phyloP scores from a whole-genome alignment of 768 basidiomycete genomes.

The Suillus subluteus region DNA sequence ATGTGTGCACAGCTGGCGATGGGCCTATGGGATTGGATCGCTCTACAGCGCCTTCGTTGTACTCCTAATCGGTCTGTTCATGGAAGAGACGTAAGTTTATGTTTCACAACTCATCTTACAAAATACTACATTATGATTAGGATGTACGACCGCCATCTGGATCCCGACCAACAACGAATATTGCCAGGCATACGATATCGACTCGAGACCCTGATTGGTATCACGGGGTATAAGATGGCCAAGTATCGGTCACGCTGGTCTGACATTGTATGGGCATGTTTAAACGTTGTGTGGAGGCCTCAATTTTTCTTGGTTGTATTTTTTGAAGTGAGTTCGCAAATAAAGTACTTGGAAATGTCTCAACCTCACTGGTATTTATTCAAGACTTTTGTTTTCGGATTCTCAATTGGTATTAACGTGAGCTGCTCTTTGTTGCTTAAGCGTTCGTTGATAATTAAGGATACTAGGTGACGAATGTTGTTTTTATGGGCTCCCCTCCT shows the following conservation, averaged over 20 bases:
- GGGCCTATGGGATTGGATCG: conserved; percentile 57
- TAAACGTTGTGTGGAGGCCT: conserved; percentile 52
- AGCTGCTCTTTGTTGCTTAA: conserved; percentile 13
- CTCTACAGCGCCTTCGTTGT: conserved; percentile 52
- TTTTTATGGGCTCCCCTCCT: conserved; percentile 51
- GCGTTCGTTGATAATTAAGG: background rate
- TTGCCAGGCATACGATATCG: conserved; percentile 41
- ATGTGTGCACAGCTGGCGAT: conserved; percentile 42
- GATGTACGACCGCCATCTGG: conserved; percentile 42
- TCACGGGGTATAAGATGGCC: conserved; percentile 50
- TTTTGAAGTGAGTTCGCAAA: conserved; percentile 39
- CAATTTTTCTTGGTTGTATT: conserved; percentile 43
- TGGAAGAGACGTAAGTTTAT: conserved; percentile 51
- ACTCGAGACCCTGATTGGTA: conserved; percentile 49
- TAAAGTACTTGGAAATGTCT: background rate
- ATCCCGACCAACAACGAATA: conserved; percentile 31
- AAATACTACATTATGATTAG: conserved; percentile 25
- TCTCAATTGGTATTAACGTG: conserved; percentile 49
- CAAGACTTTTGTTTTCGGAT: conserved; percentile 51
- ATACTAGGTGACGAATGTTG: conserved; percentile 53
- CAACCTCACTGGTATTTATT: background rate
- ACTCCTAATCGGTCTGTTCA: conserved; percentile 47
- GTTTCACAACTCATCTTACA: background rate
- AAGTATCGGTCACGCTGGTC: conserved; percentile 48
- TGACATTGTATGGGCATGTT: conserved; percentile 34